These are phyloP conservation scores for Peniophora sp. DNA, from an alignment of 1,284 basidiomycete species.

Conservation along the genomic window DNA sequence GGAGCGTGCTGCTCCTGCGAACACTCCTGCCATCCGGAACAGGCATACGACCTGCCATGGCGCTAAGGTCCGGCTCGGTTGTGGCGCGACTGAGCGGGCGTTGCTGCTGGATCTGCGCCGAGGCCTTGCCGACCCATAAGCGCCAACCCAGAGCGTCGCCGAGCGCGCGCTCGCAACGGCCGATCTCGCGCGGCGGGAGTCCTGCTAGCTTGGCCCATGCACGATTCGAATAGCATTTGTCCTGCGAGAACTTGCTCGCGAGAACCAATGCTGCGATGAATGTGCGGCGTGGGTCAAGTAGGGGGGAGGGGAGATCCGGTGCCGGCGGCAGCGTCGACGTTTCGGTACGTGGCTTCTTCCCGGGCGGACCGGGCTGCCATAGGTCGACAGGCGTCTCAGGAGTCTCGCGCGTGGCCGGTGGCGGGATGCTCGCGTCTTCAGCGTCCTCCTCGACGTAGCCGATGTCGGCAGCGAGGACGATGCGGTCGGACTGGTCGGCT, in stretches of 20 bases:
- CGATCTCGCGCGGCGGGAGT: slow-evolving; percentile 68
- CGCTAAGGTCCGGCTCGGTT: not conserved
- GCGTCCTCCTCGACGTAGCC: slow-evolving; percentile 12
- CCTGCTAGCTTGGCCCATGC: slow-evolving; percentile 88
- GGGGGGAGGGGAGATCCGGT: slow-evolving; percentile 60
- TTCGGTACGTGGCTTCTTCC: slow-evolving; percentile 9
- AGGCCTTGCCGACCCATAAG: slow-evolving; percentile 70
- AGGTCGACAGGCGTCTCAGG: slow-evolving; percentile 2
- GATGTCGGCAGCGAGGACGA: slow-evolving; percentile 36
- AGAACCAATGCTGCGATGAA: slow-evolving; percentile 85
- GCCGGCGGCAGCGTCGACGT: slow-evolving; percentile 31
- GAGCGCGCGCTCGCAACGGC: slow-evolving; percentile 72
- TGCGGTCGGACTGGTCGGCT: slow-evolving; percentile 33
- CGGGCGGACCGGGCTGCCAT: slow-evolving; percentile 1
- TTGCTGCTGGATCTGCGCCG: not conserved
- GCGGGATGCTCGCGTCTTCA: slow-evolving; percentile 21
- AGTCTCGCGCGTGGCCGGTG: slow-evolving; percentile 26
- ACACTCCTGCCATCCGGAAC: not conserved
- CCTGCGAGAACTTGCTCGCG: slow-evolving; percentile 89
- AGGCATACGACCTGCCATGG: not conserved
- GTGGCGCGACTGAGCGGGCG: not conserved
- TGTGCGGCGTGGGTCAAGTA: slow-evolving; percentile 80
- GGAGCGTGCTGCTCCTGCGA: not conserved
- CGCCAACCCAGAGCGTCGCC: slow-evolving; percentile 76
- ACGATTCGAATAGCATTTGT: slow-evolving; percentile 86